Base-by-base conservation (phyloP, 805 yeast genomes). In the Hanseniaspora thailandica region DNA sequence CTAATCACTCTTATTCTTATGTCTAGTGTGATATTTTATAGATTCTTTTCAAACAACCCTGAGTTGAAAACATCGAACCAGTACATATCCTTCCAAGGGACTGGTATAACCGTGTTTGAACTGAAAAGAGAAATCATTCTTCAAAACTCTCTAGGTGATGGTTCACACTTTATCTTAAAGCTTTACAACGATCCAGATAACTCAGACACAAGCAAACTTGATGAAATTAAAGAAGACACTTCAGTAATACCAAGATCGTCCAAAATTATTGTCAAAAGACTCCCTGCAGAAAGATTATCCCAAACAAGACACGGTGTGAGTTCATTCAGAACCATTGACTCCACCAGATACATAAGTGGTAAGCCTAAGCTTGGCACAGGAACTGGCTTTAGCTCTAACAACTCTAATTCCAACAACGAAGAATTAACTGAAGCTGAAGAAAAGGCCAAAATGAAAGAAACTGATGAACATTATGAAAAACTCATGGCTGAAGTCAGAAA, bases 31-130 rank as follows among this genome's bases (percentile, higher is more conserved):
- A 33, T 48, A 20, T 48, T 41, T 34, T 48, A 48, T 34, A 48
- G 52, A 41, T 48, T 48, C 10, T 48, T 19, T 13, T 48, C 52
- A 5, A 48, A 48, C 35, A 30, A 38, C n/a, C 52, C 46, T 19
- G 31, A 9, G 72, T 33, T 30, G 25, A 48, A 48, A 25, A 28
- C 52, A n/a, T 13, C 34, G 10, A 41, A n/a, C 23, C 52, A 48
- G 20, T 48, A 48, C 22, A 31, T 48, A 19, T 48, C 82, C 45
- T 93, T 93, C 63, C 98, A 93, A 66, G 99, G 98, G 20, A 90
- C 98, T 0, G 97, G 97, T 28, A 80, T 93, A 40, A 86, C 95
- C 1, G 95, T 89, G 1, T 93, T 90, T 69, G 99, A 93, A 63
- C 71, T 93, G 56, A 93, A 93, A 68, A 81, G 90, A 57, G 97